Percentiles rank a stretch among this genome's conserved stretches.
phyloP scores from a whole-genome alignment of 2,329 filamentous ascomycete species.

The Alternaria infectoria region DNA sequence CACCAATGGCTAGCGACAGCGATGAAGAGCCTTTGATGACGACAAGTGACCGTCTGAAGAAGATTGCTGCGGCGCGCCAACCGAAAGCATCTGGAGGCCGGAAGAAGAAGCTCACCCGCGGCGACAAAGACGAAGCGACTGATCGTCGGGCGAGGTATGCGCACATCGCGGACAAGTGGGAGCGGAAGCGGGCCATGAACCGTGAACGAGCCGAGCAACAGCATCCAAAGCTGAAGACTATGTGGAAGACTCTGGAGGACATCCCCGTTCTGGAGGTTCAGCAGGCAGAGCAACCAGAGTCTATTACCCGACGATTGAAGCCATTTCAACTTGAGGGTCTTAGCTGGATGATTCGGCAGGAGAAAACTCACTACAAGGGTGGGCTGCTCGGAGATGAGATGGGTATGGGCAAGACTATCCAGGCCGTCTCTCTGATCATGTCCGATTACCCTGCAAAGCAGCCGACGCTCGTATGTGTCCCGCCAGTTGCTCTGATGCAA shows the following conservation, averaged over 20 bases:
- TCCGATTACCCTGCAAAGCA: constrained; percentile 87
- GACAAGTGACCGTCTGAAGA: constrained; percentile 24
- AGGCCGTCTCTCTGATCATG: constrained; percentile 97
- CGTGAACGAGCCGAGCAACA: constrained; percentile 72
- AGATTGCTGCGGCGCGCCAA: constrained; percentile 11
- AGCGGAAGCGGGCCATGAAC: constrained; percentile 57
- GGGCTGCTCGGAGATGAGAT: constrained; percentile 96
- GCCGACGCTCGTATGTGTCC: constrained; percentile 86
- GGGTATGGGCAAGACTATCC: constrained; percentile 98
- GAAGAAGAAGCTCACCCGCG: constrained; percentile 36
- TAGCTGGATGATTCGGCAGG: constrained; percentile 93
- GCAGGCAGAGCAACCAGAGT: constrained; percentile 72
- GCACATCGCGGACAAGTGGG: constrained; percentile 48
- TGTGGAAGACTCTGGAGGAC: constrained; percentile 81
- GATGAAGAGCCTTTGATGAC: constrained; percentile 36
- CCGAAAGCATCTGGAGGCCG: constrained; percentile 16
- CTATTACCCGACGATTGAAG: constrained; percentile 84
- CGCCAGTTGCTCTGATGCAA: constrained; percentile 93
- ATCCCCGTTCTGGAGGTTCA: constrained; percentile 70
- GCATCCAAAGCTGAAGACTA: constrained; percentile 79
- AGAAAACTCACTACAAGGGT: constrained; percentile 82
- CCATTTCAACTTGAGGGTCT: constrained; percentile 93
- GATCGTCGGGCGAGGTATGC: constrained; percentile 33
- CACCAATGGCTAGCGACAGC: constrained; percentile 29
- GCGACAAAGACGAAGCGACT: constrained; percentile 27